A percentile compares a stretch with the other conserved stretches of the same genome.
phyloP scores from a whole-genome alignment of 1,284 basidiomycete genomes.

The Leucoagaricus sp. region DNA sequence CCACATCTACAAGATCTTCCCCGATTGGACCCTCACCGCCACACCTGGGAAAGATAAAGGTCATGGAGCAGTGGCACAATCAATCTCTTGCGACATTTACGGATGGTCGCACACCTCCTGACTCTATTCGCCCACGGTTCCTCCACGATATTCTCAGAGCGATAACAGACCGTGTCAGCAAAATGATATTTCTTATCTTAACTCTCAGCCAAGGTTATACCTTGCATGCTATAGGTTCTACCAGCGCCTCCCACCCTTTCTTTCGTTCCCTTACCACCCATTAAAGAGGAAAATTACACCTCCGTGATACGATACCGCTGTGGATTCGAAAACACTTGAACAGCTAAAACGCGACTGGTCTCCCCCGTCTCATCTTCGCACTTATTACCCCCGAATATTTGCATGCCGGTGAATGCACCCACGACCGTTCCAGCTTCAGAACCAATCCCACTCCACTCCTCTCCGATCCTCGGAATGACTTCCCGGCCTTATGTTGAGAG shows the following conservation, averaged over 20 bases:
- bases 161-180: neutral
- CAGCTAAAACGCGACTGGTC: neutral
- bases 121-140: neutral
- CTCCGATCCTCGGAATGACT: slow-evolving; percentile 44
- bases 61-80: neutral
- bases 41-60: neutral
- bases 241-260: neutral
- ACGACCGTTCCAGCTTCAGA: neutral
- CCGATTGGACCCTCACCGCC: neutral
- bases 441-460: slow-evolving; percentile 38
- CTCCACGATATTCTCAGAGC: neutral
- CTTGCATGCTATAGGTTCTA: slow-evolving; percentile 3
- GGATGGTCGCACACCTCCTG: neutral
- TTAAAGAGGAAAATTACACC: neutral
- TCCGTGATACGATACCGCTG: neutral
- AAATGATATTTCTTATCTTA: neutral
- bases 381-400: neutral
- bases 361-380: neutral
- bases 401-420: neutral
- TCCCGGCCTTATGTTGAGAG: slow-evolving; percentile 44
- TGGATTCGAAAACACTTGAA: neutral
- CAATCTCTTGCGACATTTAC: neutral
- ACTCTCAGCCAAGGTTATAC: slow-evolving; percentile 9
- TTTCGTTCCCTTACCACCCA: neutral
- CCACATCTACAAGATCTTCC: neutral